Evolutionary conservation across 2,329 filamentous ascomycete species (phyloP).

Genomic region (Aspergillus flavus): DNA sequence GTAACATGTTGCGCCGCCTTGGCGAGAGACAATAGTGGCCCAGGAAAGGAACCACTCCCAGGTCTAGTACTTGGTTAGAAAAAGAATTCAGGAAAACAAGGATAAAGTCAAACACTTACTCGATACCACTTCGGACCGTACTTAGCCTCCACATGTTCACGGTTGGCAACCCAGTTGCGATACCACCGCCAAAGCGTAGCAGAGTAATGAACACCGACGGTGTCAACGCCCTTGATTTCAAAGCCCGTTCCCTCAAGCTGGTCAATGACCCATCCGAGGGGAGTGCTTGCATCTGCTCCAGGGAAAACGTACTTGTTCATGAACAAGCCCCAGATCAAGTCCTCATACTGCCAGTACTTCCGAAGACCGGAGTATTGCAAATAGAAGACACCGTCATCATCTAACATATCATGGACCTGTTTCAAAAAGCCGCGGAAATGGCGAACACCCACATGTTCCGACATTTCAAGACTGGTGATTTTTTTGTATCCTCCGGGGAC

Average conservation of each 20-base stretch:
- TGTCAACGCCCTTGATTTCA: conserved; percentile 90
- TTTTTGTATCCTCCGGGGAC: conserved; percentile 82
- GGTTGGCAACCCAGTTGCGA: conserved; percentile 95
- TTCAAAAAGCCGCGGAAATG: conserved; percentile 79
- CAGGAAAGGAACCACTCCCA: conserved; percentile 92
- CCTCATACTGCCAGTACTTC: conserved; percentile 96
- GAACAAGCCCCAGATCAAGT: conserved; percentile 96
- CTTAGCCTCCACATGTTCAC: conserved; percentile 89
- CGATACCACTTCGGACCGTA: conserved; percentile 96
- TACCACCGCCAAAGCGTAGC: conserved; percentile 98
- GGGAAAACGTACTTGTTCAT: conserved; percentile 99
- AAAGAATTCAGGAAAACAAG: neutral
- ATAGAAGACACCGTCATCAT: conserved; percentile 95
- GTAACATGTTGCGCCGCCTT: conserved; percentile 82
- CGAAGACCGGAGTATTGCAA: conserved; percentile 92
- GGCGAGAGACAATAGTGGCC: conserved; percentile 82
- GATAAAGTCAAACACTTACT: conserved; percentile 58
- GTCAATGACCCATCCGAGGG: conserved; percentile 83
- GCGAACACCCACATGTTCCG: conserved; percentile 94
- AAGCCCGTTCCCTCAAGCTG: conserved; percentile 83
- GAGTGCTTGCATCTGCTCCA: conserved; percentile 92
- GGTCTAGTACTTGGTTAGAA: conserved; percentile 56
- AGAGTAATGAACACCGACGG: conserved; percentile 94
- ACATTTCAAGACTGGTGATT: conserved; percentile 98
- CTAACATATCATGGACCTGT: conserved; percentile 92